Base-by-base conservation (phyloP, 1,284 basidiomycete genomes). In the Austroboletus niveus region DNA sequence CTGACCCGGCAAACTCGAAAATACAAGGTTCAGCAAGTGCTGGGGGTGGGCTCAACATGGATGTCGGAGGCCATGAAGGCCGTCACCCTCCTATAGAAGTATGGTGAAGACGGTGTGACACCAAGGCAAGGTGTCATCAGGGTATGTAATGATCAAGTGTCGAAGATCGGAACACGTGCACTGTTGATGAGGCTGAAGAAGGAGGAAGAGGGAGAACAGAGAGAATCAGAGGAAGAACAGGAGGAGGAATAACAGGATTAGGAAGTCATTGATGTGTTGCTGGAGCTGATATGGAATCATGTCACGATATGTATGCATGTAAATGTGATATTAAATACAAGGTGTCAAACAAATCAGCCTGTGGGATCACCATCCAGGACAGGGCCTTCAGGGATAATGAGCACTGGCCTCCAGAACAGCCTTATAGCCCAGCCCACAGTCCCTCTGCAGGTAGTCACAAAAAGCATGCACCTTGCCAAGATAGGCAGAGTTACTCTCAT, bases 401-500 rank as follows among this genome's bases (percentile, higher is more conserved):
- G 44, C 9, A 8, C 55, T 45, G 22, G 52, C 52, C 20, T 49
- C 46, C 17, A 17, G 17, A 17, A 17, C 17, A 17, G 17, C 17
- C 17, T 17, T 17, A 1, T 17, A 17, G 17, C 54, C 48, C 9
- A 8, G 15, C 24, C 55, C 49, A 34, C 20, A 14, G 6, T 35
- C 38, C 36, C 44, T 59, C 32, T 49, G 31, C 14, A 59, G 52
- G 31, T 55, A 52, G 30, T 59, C 49, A 49, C 53, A 55, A 41
- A 60, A 57, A 6, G 44, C 35, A 41, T 38, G 15, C 12, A 51
- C 49, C 42, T 20, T 59, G 30, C 42, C 55, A 31, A 50, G 35
- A 30, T 55, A 50, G 41, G 43, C 35, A 3, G 47, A 47, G 22
- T 38, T 15, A 12, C 14, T 47, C 45, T 60, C 51, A 40, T 56